Evolutionary conservation across 2,329 filamentous ascomycete genomes (phyloP).

Genomic region (Arachnomyces sp.): DNA sequence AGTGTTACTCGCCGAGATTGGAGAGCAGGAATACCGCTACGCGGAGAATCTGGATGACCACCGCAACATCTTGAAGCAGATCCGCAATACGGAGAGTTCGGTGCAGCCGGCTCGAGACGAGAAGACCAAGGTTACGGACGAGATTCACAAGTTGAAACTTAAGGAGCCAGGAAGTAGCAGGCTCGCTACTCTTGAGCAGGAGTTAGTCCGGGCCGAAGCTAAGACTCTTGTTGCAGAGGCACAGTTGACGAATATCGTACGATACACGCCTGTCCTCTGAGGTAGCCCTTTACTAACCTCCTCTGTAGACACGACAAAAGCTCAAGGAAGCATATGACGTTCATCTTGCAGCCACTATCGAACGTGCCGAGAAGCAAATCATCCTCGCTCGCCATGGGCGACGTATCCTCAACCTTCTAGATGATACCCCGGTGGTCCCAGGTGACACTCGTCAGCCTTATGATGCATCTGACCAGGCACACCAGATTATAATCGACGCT

Average conservation of each 20-base stretch:
- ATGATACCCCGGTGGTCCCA: slow-evolving; percentile 82
- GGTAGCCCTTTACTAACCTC: slow-evolving; percentile 6
- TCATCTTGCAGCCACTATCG: slow-evolving; percentile 83
- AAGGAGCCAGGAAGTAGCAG: slow-evolving; percentile 82
- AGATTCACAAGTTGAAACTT: slow-evolving; percentile 83
- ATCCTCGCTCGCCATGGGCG: slow-evolving; percentile 87
- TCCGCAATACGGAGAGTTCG: slow-evolving; percentile 89
- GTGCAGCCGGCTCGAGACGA: slow-evolving; percentile 87
- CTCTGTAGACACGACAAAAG: slow-evolving; percentile 73
- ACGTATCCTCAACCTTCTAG: slow-evolving; percentile 72
- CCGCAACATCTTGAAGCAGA: slow-evolving; percentile 73
- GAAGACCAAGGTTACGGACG: slow-evolving; percentile 80
- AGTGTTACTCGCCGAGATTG: slow-evolving; percentile 83
- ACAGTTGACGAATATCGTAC: slow-evolving; percentile 85
- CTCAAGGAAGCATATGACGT: slow-evolving; percentile 88
- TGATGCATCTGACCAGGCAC: slow-evolving; percentile 56
- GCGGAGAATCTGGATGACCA: slow-evolving; percentile 82
- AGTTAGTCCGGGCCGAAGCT: slow-evolving; percentile 89
- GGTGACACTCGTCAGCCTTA: slow-evolving; percentile 70
- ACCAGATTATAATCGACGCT: slow-evolving; percentile 83
- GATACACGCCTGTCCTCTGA: slow-evolving; percentile 26
- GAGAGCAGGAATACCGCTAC: slow-evolving; percentile 85
- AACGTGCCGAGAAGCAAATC: slow-evolving; percentile 93
- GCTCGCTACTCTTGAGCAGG: slow-evolving; percentile 82
- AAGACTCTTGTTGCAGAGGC: slow-evolving; percentile 94